Conservation (phyloP, 371 early-diverging fungal genomes). For the Apophysomyces elegans region DNA sequence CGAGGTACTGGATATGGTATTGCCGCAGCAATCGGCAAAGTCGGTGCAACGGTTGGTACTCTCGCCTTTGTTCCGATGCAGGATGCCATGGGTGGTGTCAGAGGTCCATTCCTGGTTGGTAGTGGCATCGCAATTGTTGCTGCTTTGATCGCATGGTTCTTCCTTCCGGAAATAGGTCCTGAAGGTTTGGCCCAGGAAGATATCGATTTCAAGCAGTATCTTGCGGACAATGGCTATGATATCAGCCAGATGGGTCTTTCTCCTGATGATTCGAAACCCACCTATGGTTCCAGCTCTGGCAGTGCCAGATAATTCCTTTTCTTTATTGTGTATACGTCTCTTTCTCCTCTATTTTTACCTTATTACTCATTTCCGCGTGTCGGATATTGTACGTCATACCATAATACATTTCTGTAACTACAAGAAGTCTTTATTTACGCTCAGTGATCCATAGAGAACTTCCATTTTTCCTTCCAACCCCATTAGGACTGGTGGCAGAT, state of each 20-base stretch:
- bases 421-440: too few species aligned
- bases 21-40: constrained; percentile 62
- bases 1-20: constrained; percentile 69
- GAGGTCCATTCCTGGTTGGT: constrained; percentile 46
- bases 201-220: constrained; percentile 53
- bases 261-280: background rate
- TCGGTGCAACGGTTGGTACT: constrained; percentile 57
- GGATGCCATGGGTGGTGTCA: constrained; percentile 36
- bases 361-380: background rate
- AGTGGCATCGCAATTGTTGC: constrained; percentile 43
- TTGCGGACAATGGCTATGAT: constrained; percentile 57
- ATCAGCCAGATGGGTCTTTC: constrained; percentile 42
- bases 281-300: constrained; percentile 8
- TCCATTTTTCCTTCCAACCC: too few species aligned
- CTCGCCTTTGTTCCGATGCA: constrained; percentile 48
- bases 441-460: too few species aligned
- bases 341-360: background rate
- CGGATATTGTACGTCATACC: constrained; percentile 5
- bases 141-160: constrained; percentile 36
- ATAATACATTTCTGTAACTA: background rate
- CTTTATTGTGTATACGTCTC: constrained; percentile 6
- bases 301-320: background rate
- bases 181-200: constrained; percentile 59
- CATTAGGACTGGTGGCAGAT: too few species aligned
- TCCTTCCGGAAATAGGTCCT: constrained; percentile 38